Evolutionary conservation across 2,329 filamentous ascomycete genomes (phyloP).

Genomic region (Gyromitra esculenta): DNA sequence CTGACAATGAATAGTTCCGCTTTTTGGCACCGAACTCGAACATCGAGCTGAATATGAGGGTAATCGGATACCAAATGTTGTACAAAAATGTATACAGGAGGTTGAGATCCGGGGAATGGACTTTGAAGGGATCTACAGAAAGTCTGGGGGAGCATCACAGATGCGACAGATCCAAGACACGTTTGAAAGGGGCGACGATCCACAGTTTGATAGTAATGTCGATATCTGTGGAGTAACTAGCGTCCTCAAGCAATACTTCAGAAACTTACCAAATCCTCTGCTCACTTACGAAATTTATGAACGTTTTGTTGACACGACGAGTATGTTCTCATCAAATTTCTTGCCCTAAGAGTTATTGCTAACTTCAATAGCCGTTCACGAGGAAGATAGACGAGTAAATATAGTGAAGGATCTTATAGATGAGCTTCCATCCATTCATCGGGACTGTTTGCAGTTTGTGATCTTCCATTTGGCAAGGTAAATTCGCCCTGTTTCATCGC

Average conservation of each 20-base stretch:
- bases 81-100: conserved; percentile 94
- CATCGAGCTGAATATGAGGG: conserved; percentile 89
- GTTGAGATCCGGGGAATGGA: conserved; percentile 97
- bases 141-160: conserved; percentile 91
- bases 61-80: conserved; percentile 86
- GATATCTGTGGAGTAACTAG: conserved; percentile 97
- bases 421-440: conserved; percentile 82
- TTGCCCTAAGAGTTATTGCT: conserved; percentile 15
- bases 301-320: conserved; percentile 79
- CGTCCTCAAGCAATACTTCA: conserved; percentile 96
- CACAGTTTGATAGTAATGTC: conserved; percentile 89
- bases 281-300: conserved; percentile 95
- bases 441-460: conserved; percentile 89
- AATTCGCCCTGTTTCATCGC: neutral
- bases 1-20: conserved; percentile 60
- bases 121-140: conserved; percentile 95
- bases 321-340: conserved; percentile 64
- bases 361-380: conserved; percentile 68
- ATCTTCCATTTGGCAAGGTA: conserved; percentile 91
- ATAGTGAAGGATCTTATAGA: conserved; percentile 78
- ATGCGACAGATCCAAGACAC: conserved; percentile 90
- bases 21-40: conserved; percentile 90
- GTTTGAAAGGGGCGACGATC: conserved; percentile 86
- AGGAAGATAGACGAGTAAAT: conserved; percentile 73
- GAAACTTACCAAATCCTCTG: conserved; percentile 86